These are phyloP conservation scores for Inonotus hispidus DNA, from an alignment of 1,284 basidiomycete species.

Conservation along the genomic window DNA sequence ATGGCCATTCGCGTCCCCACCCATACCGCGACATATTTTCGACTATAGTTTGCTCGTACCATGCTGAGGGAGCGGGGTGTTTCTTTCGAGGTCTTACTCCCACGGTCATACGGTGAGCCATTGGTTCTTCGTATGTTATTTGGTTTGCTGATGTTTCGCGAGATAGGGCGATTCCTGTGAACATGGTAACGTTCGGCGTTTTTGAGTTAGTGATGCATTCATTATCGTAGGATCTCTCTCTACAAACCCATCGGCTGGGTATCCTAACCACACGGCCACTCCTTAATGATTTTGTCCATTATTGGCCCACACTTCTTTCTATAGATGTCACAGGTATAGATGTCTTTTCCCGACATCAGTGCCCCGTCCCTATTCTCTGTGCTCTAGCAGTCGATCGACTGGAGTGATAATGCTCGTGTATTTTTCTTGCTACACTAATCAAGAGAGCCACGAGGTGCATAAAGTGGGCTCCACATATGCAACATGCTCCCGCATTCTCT, in stretches of 20 bases:
- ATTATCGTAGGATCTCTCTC: constrained; percentile 25
- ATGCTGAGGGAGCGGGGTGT: constrained; percentile 56
- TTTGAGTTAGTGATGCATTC: constrained; percentile 43
- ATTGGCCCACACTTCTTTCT: neutral
- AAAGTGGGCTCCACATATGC: too few relatives aligned
- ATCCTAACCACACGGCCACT: neutral
- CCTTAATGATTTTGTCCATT: neutral
- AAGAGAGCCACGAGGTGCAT: too few relatives aligned
- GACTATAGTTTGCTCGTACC: constrained; percentile 57
- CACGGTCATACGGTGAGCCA: constrained; percentile 67
- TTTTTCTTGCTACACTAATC: too few relatives aligned
- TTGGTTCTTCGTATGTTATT: neutral
- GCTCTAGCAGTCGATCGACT: too few relatives aligned
- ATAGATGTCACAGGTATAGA: neutral
- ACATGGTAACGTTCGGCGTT: constrained; percentile 50
- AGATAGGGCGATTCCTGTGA: constrained; percentile 45
- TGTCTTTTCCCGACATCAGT: neutral
- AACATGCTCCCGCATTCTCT: too few relatives aligned
- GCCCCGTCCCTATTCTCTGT: neutral
- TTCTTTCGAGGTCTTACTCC: constrained; percentile 75
- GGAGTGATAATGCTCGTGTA: too few relatives aligned
- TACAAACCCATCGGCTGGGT: neutral
- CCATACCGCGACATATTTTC: constrained; percentile 54
- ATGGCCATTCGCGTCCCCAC: constrained; percentile 5
- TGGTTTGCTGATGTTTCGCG: neutral